Percentiles rank a stretch among this genome's conserved stretches.
phyloP scores from a whole-genome alignment of 2,329 filamentous ascomycete species.

The Arthrinium phaeospermum region DNA sequence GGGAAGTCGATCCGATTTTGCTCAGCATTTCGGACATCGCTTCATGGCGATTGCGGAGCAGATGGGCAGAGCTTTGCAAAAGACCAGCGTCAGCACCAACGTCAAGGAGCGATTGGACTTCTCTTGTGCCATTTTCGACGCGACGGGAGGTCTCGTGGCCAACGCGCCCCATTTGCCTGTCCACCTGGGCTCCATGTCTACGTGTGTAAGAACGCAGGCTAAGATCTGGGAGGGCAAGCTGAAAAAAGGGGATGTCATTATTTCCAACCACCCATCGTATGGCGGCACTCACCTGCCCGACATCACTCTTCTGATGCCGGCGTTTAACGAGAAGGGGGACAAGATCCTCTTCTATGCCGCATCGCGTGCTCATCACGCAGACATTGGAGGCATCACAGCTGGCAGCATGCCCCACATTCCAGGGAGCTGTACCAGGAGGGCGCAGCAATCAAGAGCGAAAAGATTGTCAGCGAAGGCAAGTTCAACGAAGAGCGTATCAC shows the following conservation, averaged over 20 bases:
- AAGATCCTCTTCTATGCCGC: conserved; percentile 84
- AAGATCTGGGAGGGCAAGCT: conserved; percentile 81
- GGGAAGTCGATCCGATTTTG: conserved; percentile 75
- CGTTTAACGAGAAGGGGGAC: conserved; percentile 68
- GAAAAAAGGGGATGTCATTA: conserved; percentile 79
- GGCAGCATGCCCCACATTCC: conserved; percentile 76
- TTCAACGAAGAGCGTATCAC: conserved; percentile 77
- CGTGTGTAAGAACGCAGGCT: conserved; percentile 78
- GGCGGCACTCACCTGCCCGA: conserved; percentile 85
- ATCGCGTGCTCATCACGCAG: conserved; percentile 80
- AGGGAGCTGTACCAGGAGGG: conserved; percentile 63
- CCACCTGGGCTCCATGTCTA: conserved; percentile 85
- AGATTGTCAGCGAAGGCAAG: conserved; percentile 74
- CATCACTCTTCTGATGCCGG: conserved; percentile 81
- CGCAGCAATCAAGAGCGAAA: conserved; percentile 63
- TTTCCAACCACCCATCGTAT: conserved; percentile 84
- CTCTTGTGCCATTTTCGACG: conserved; percentile 81
- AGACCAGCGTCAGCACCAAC: conserved; percentile 80
- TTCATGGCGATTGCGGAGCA: conserved; percentile 89
- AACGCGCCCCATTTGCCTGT: conserved; percentile 84
- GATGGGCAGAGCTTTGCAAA: conserved; percentile 80
- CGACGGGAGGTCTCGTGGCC: conserved; percentile 75
- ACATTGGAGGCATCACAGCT: conserved; percentile 78
- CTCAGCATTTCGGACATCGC: conserved; percentile 77
- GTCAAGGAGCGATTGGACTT: conserved; percentile 85